These are phyloP conservation scores for Quercus parvula DNA, from an alignment of 306 rosid genomes.

Conservation along the genomic window DNA sequence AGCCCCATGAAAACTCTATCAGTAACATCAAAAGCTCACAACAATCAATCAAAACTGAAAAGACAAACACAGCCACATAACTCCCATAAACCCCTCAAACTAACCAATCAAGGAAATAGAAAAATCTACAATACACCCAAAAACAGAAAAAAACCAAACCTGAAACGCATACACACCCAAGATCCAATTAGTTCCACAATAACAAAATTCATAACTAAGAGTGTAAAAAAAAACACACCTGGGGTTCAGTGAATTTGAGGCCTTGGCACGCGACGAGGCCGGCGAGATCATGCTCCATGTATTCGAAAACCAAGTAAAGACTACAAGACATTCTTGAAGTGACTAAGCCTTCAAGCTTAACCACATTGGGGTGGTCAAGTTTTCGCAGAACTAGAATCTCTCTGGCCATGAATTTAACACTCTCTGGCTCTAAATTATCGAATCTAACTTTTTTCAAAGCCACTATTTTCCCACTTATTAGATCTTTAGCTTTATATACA, in stretches of 20 bases:
- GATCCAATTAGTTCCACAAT: neutral
- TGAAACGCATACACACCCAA: neutral
- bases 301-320: conserved; percentile 88
- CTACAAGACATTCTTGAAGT: conserved; percentile 99
- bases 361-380: conserved; percentile 97
- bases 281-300: conserved; percentile 98
- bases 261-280: conserved; percentile 85
- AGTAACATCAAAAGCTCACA: conserved; percentile 34
- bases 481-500: conserved; percentile 93
- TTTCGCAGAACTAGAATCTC: conserved; percentile 82
- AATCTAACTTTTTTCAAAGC: conserved; percentile 95
- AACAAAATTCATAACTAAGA: too few species aligned
- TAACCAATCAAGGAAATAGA: conserved; percentile 12
- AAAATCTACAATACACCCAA: conserved; percentile 5
- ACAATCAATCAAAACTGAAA: conserved; percentile 22
- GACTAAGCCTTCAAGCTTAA: conserved; percentile 92
- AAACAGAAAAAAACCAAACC: conserved; percentile 12
- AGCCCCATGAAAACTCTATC: conserved; percentile 29
- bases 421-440: conserved; percentile 93
- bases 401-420: conserved; percentile 98
- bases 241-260: conserved; percentile 84
- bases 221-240: conserved; percentile 43
- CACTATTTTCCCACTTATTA: conserved; percentile 69
- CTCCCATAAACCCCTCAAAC: neutral
- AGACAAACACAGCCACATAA: conserved; percentile 17